Base-by-base conservation (phyloP, 2,329 filamentous ascomycete genomes). In the Penicillium capsulatum region DNA sequence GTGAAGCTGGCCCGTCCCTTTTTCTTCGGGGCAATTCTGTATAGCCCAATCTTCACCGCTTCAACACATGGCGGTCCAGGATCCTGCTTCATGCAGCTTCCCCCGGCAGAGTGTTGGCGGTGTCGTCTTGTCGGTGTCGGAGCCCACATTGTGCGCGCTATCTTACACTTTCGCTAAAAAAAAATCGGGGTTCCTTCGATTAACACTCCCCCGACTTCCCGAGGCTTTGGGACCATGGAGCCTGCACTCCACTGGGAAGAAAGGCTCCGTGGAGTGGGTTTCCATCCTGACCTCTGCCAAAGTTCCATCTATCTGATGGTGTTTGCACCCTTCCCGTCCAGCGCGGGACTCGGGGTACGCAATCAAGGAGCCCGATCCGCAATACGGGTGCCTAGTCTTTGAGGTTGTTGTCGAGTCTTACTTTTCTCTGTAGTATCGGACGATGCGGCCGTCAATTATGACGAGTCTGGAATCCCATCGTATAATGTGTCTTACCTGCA, bases 81-180 rank as follows among this genome's bases (percentile, higher is more conserved):
- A 38, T 32, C 20, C 11, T 14, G 9, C 9, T 11, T n/a, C 6
- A 11, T 31, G 27, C 17, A 31, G 15, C 29, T 31, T 30, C 19
- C 36, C 20, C 1, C 8, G 8, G n/a, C 22, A 36, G 30, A n/a
- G 11, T 36, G 20, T 13, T 16, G 16, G 15, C 13, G 30, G 27
- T 11, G 26, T n/a, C 26, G 26, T 4, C 5, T 22, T 20, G 34
- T 38, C 30, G 10, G 15, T 38, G 34, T 42, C 16, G 33, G 33
- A 19, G 33, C 14, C 28, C 34, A 37, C 45, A 44, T 51, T 54
- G 47, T 53, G 45, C 41, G 49, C 45, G 42, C 50, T 52, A 47
- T 48, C 22, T 36, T 45, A 45, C 41, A 47, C 42, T 51, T 49
- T 54, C 49, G 51, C 51, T 53, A 51, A 54, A 40, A n/a, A n/a